Base-by-base conservation (phyloP, 352 stramenopile species). In the Phytophthora constricta region DNA sequence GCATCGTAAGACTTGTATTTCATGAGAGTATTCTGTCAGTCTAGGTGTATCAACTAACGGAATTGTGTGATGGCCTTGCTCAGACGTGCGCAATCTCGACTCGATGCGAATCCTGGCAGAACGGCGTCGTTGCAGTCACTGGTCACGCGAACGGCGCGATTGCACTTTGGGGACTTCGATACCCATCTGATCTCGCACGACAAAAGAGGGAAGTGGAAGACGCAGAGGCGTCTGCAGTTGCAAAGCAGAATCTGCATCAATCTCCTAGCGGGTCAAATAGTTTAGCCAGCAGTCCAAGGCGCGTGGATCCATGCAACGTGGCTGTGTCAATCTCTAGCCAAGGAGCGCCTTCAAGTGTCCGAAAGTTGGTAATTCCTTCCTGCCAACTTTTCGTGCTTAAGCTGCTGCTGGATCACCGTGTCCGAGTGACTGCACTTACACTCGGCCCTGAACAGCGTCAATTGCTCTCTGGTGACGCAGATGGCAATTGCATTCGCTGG, bases 301-400 rank as follows among this genome's bases (percentile, higher is more conserved):
- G 27, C 3, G 25, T 43, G 26, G 58, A 64, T 5, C 5, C n/a
- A 10, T 10, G 5, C 33, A 56, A 31, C 19, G 14, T 34, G 23
- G 31, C 59, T 0, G 46, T 70, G 28, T 60, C 64, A 8, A 66
- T 74, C 14, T 31, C 47, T 16, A 63, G 33, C 20, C 59, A 51
- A 50, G 25, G 33, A 16, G 16, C 16, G 13, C 22, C 33, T 5
- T 57, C 68, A 11, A 61, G 37, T 2, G 39, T 72, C 1, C 27
- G 77, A n/a, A 85, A 82, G 41, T 33, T 66, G n/a, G 81, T 78
- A 19, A 55, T 84, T 0, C 84, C 86, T 25, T 87, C 82, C 5
- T 94, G 84, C 22, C 82, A 81, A n/a, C 74, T 94, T 39, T 87
- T 78, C 42, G 75, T 92, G 65, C 77, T 91, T 54, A 94, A 94